Evolutionary conservation across 805 yeast species (phyloP).

Genomic region (Priceomyces medius): DNA sequence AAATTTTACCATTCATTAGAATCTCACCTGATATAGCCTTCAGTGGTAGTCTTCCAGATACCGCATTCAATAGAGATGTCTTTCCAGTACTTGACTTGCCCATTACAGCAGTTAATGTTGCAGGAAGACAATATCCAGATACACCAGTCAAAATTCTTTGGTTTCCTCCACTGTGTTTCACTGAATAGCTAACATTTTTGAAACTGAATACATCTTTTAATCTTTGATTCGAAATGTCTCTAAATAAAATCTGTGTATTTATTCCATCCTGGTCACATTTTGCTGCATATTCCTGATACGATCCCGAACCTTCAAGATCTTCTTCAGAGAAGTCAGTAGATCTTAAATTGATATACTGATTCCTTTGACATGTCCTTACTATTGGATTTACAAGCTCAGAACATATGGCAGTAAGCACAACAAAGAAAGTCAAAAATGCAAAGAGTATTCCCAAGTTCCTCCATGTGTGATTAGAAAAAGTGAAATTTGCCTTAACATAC

Average conservation of each 20-base stretch:
- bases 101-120: constrained; percentile 58
- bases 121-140: constrained; percentile 43
- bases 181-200: constrained; percentile 59
- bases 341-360: constrained; percentile 18
- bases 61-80: constrained; percentile 53
- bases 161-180: constrained; percentile 45
- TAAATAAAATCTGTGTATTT: constrained; percentile 2
- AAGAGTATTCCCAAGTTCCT: constrained; percentile 48
- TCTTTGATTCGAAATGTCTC: constrained; percentile 5
- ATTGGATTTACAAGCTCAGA: constrained; percentile 27
- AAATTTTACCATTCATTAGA: constrained; percentile 53
- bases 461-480: constrained; percentile 43
- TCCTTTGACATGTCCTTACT: constrained; percentile 32
- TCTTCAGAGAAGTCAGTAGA: constrained; percentile 11
- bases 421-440: constrained; percentile 20
- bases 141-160: constrained; percentile 37
- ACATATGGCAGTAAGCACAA: constrained; percentile 23
- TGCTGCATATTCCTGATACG: too few species aligned
- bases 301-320: too few species aligned
- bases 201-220: constrained; percentile 55
- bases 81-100: constrained; percentile 69
- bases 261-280: too few species aligned
- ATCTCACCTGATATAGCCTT: constrained; percentile 60
- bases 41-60: constrained; percentile 52
- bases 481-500: constrained; percentile 31